Conservation (phyloP, 2,329 filamentous ascomycete species). For the Dendrostoma leiphaemia region DNA sequence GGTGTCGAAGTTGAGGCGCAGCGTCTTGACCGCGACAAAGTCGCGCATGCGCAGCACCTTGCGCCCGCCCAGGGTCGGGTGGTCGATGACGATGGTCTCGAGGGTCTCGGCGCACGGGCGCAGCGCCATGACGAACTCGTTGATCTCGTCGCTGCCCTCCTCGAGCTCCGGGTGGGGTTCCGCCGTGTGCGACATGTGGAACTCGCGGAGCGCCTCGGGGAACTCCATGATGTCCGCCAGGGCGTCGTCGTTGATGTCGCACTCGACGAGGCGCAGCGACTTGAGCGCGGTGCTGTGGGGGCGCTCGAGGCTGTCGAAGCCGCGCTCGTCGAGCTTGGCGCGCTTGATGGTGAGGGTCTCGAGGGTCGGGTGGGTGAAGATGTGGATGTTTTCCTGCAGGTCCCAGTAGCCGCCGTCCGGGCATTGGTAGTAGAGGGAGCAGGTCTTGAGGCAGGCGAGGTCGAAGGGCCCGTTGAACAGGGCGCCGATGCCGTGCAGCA, state of each 20-base stretch:
- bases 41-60: conserved; percentile 42
- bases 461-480: conserved; percentile 51
- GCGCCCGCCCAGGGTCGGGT: conserved; percentile 36
- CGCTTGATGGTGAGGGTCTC: conserved; percentile 42
- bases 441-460: conserved; percentile 44
- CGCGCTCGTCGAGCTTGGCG: conserved; percentile 45
- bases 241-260: conserved; percentile 47
- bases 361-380: conserved; percentile 48
- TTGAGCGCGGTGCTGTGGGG: conserved; percentile 44
- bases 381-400: conserved; percentile 50
- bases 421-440: conserved; percentile 46
- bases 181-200: conserved; percentile 44
- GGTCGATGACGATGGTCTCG: conserved; percentile 44
- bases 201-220: conserved; percentile 42
- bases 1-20: conserved; percentile 46
- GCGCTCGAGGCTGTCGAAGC: conserved; percentile 46
- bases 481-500: conserved; percentile 45
- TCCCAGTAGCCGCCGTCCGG: conserved; percentile 46
- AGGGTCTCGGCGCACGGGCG: conserved; percentile 39
- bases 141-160: conserved; percentile 45
- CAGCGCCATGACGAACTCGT: conserved; percentile 45
- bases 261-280: conserved; percentile 45
- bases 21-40: conserved; percentile 37
- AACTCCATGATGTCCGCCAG: conserved; percentile 40
- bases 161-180: conserved; percentile 40